Base-by-base conservation (phyloP, 768 basidiomycete genomes). In the Trametes meyenii region DNA sequence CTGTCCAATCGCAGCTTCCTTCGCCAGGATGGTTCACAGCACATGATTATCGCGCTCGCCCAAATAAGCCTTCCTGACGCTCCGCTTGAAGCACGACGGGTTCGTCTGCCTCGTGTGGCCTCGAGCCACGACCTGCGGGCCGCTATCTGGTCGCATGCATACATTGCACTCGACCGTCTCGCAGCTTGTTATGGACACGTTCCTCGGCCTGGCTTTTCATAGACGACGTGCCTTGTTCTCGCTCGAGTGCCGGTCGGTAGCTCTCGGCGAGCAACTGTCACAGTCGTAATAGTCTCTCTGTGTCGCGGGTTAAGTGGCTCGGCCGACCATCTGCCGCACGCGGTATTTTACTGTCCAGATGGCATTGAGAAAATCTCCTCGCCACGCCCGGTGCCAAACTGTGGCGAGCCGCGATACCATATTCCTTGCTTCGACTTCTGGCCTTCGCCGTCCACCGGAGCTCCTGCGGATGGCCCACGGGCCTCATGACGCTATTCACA, bases 71-170 rank as follows among this genome's bases (percentile, higher is more conserved):
- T 49, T 58, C 57, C 52, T 58, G 48, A 54, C 62, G 52, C 62
- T 52, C 62, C 57, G 56, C 52, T 24, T 49, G 29, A 55, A 63
- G 44, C 21, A 43, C 40, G 56, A 29, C 48, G 13, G 52, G 43
- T 40, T 43, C 51, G 52, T 39, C 14, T 43, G 62, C 62, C 62
- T 63, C 62, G 62, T 63, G 62, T 53, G 36, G 36, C 36, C 46
- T 29, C 55, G 45, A 39, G 43, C 36, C 42, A 19, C 50, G n/a
- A 26, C 56, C 21, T 48, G 46, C 62, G 62, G 55, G 52, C 56
- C 56, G 56, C 57, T 53, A 50, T 55, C 56, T 55, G 40, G 10
- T 44, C 49, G 49, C 46, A 26, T 50, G 44, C 50, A 29, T 48
- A 36, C 53, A 50, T 24, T 39, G 59, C 51, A 13, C 39, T 24